Base-by-base conservation (phyloP, 352 stramenopile species). In the Paralagenidium karlingii region DNA sequence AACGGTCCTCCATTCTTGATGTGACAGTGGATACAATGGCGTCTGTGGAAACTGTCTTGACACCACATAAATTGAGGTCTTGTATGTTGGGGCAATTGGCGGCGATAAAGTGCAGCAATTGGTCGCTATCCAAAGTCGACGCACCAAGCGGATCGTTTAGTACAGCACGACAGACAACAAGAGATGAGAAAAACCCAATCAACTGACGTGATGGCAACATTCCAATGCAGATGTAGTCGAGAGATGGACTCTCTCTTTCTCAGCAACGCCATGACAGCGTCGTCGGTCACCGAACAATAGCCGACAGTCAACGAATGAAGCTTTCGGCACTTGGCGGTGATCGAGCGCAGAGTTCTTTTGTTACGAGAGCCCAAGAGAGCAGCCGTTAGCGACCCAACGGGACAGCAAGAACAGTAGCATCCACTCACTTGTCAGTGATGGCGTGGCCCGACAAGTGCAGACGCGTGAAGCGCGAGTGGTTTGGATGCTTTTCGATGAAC, bases 281-380 rank as follows among this genome's bases (percentile, higher is more conserved):
- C 80, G 40, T 94, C 80, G 11, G 77, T 75, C 27, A 94, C 64
- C n/a, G 71, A 51, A 32, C 70, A 90, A 56, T 94, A 94, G 36
- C 80, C 80, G 21, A 91, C 67, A 24, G 68, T 82, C 16, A 94
- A 53, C 43, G 77, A 91, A 47, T 89, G 75, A 18, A 94, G 66
- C 55, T 94, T 91, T 22, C 76, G 67, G 57, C 80, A 94, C 47
- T 94, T 94, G 43, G 69, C 66, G 66, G 82, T 90, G 49, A 94
- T 90, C 16, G 59, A 74, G 29, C 78, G 79, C 34, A 94, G 71
- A 12, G 77, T 90, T 56, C 80, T 93, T 36, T 33, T 21, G 9
- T 8, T 33, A 34, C 25, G 31, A 27, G 13, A 12, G 18, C 29
- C 6, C 26, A 47, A 16, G 11, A 24, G 25, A 16, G 7, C 5